Conservation (phyloP, 495 filamentous ascomycete species). For the Lichenothelia convexa region DNA sequence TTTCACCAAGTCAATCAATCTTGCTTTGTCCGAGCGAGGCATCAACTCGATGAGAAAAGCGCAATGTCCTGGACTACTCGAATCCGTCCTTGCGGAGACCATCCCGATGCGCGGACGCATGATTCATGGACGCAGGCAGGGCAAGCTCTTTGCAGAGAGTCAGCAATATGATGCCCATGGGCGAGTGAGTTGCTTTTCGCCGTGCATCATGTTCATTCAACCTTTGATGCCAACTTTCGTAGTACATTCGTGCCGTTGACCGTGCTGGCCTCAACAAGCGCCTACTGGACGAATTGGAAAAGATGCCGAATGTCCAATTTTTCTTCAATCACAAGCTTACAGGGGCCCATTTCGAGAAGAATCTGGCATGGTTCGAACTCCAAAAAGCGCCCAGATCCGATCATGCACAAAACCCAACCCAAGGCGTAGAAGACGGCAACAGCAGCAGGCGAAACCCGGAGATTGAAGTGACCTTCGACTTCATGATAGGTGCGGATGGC, state of each 20-base stretch:
- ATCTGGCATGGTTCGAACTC: conserved; percentile 75
- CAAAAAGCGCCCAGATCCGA: conserved; percentile 14
- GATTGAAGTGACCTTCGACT: conserved; percentile 67
- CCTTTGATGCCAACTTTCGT: not conserved
- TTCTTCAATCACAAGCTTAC: conserved; percentile 85
- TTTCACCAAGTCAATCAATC: conserved; percentile 94
- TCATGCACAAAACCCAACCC: conserved; percentile 4
- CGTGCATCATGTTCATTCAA: conserved; percentile 4
- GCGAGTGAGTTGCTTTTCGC: conserved; percentile 42
- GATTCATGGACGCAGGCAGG: conserved; percentile 63
- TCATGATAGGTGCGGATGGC: conserved; percentile 89
- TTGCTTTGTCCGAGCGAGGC: conserved; percentile 87
- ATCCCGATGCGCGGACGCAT: conserved; percentile 95
- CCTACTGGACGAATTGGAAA: conserved; percentile 68
- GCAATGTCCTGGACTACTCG: conserved; percentile 41
- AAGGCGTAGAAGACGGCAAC: conserved; percentile 15
- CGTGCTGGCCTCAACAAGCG: conserved; percentile 67
- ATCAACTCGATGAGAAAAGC: conserved; percentile 66
- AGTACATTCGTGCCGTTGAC: conserved; percentile 50
- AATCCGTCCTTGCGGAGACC: conserved; percentile 53
- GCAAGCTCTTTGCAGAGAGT: conserved; percentile 51
- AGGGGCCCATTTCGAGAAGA: conserved; percentile 60
- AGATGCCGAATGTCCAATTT: conserved; percentile 68
- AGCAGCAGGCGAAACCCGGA: conserved; percentile 20
- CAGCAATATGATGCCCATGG: conserved; percentile 87